Base-by-base conservation (phyloP, 305 asterid species). In the Petunia hybrid region DNA sequence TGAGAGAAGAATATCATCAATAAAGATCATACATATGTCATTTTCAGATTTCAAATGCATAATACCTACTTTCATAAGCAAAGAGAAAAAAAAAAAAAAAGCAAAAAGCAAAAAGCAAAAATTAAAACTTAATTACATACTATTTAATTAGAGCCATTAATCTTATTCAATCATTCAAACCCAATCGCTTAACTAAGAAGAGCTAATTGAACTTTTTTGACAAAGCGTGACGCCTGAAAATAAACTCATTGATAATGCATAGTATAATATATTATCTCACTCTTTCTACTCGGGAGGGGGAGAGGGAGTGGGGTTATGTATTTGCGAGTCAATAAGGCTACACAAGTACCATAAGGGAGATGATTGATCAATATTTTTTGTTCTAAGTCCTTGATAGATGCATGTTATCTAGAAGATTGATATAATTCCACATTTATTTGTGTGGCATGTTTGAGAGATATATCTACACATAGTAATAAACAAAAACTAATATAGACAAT, bases 191-290 rank as follows among this genome's bases (percentile, higher is more conserved):
- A 66, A 66, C 14, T 66, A 16, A 3, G 43, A 45, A 31, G 42
- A 35, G 59, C 45, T 71, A 71, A 35, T 46, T 69, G 5, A 71
- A 48, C 61, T 71, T 71, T 71, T 71, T 46, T 71, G 61, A 48
- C 62, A 48, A 70, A 70, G 35, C 78, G 78, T 73, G 62, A 73
- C 62, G 22, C 42, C 51, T 35, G 45, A n/a, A 73, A 48, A 12
- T 48, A 8, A 61, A 38, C 59, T 10, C 6, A 48, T 73, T 42
- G 13, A 48, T 71, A 57, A 48, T 35, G 6, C 77, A 45, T 22
- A 22, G 31, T 22, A 22, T 22, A 22, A 22, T 22, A 22, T 22
- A 22, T 22, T 22, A 22, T 22, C 31, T 22, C 31, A 22, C 31
- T 22, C 31, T 22, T 22, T 22, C 31, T 22, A 22, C 31, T 22